Evolutionary conservation across 1,139 yeast genomes (phyloP).

Genomic region (Candida sojae): DNA sequence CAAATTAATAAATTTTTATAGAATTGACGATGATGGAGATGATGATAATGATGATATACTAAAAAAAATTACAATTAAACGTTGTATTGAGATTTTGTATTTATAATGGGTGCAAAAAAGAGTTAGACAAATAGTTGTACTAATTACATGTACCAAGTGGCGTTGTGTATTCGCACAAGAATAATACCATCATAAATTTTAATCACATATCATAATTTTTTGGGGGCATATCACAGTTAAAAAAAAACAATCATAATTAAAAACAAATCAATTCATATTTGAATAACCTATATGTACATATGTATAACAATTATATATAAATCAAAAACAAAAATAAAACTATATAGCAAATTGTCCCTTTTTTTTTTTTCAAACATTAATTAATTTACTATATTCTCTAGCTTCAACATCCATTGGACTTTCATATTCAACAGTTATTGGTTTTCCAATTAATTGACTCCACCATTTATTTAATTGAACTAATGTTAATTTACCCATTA

Average conservation of each 20-base stretch:
- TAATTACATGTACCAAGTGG: too few species aligned
- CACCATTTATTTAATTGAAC: slow-evolving; percentile 59
- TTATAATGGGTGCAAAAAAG: too few species aligned
- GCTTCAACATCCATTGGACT: slow-evolving; percentile 15
- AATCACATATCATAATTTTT: too few species aligned
- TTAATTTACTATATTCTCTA: slow-evolving; percentile 12
- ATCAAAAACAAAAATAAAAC: neutral
- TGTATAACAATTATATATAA: neutral
- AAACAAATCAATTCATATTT: neutral
- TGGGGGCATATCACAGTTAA: slow-evolving; percentile 3
- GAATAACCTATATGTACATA: neutral
- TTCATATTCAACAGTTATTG: slow-evolving; percentile 12
- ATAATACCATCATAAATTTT: too few species aligned
- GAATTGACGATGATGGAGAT: too few species aligned
- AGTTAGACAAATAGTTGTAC: too few species aligned
- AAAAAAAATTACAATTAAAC: too few species aligned
- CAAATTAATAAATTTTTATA: too few species aligned
- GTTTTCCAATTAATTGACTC: slow-evolving; percentile 70
- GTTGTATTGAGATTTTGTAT: too few species aligned
- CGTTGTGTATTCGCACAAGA: too few species aligned
- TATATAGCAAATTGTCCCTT: neutral
- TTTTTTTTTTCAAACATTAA: slow-evolving; percentile 3
- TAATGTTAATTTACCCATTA: slow-evolving; percentile 52
- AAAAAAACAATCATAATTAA: neutral
- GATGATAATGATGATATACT: too few species aligned